Evolutionary conservation across 1,284 basidiomycete genomes (phyloP), one percentile per base, ranked within the genome.

Genomic region (Cerrena zonata): DNA sequence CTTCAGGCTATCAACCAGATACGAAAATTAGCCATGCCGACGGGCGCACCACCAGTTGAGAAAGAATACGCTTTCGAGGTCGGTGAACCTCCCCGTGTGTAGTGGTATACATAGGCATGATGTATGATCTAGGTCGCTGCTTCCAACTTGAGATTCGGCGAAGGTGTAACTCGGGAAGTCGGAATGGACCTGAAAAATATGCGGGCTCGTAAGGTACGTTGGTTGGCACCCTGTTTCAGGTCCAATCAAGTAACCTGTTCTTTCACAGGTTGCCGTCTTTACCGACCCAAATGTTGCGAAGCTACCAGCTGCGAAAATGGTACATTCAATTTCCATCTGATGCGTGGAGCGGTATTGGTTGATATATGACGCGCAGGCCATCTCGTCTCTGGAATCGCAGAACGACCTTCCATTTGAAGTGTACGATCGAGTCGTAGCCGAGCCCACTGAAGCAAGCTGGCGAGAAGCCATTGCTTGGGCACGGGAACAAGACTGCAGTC

Each of bases 1-100:
- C 51, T 75, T 2, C 72, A 72, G 48, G 74, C 78, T 40, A 64
- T 82, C 36, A 79, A 71, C 58, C 84, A 86, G 63, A 69, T 89
- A 56, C 73, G 89, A 57, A 81, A 72, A 63, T 78, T 89, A 56
- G 94, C 93, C n/a, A 91, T 90, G 1, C 94, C 94, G 23, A 84
- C 91, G 12, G 80, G 91, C 49, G 61, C 69, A 2, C 61, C 57
- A 3, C 62, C 64, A 3, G 74, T 84, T 7, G 77, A 92, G 68
- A 92, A 88, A 65, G 94, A 98, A 70, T 98, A 97, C 67, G 94
- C 94, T 0, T 98, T 97, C 62, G 94, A 98, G 79, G 91, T 87
- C 58, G 51, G 70, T 64, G 7, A n/a, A n/a, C n/a, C n/a, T n/a
- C n/a, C n/a, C n/a, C n/a, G n/a, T n/a, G n/a, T n/a, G n/a, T n/a